These are phyloP conservation scores for Tetracladium setigerum DNA, from an alignment of 495 filamentous ascomycete species.

Conservation along the genomic window DNA sequence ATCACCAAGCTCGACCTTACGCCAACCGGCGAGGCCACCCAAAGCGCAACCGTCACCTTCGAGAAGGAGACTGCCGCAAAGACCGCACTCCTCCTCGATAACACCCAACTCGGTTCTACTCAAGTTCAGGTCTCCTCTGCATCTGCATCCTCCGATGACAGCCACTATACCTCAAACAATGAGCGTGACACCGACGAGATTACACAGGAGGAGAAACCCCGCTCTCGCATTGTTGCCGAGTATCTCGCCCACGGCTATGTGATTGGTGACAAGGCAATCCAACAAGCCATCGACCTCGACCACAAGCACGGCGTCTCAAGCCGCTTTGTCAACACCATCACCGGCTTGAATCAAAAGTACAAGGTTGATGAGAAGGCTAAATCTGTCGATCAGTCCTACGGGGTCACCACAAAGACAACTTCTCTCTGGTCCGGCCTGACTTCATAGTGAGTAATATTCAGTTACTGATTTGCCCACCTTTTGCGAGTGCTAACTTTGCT, in stretches of 20 bases:
- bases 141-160: slow-evolving; percentile 53
- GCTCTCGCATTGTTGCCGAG: slow-evolving; percentile 86
- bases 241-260: slow-evolving; percentile 92
- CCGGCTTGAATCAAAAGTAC: slow-evolving; percentile 72
- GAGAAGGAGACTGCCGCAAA: slow-evolving; percentile 94
- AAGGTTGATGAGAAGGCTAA: slow-evolving; percentile 72
- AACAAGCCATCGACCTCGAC: slow-evolving; percentile 81
- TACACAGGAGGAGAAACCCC: slow-evolving; percentile 91
- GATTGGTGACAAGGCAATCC: slow-evolving; percentile 75
- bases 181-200: slow-evolving; percentile 59
- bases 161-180: slow-evolving; percentile 34
- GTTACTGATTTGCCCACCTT: too few relatives aligned
- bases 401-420: slow-evolving; percentile 58
- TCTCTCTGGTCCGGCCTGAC: slow-evolving; percentile 57
- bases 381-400: slow-evolving; percentile 67
- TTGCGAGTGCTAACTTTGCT: too few relatives aligned
- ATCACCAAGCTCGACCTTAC: slow-evolving; percentile 76
- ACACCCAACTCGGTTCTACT: slow-evolving; percentile 79
- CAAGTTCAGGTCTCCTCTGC: slow-evolving; percentile 71
- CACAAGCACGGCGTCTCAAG: slow-evolving; percentile 78
- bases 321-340: slow-evolving; percentile 66
- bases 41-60: slow-evolving; percentile 86
- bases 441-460: slow-evolving; percentile 40
- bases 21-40: slow-evolving; percentile 50
- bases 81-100: slow-evolving; percentile 92